phyloP scores from a whole-genome alignment of 371 early-diverging fungal genomes.

The Apophysomyces variabilis region DNA sequence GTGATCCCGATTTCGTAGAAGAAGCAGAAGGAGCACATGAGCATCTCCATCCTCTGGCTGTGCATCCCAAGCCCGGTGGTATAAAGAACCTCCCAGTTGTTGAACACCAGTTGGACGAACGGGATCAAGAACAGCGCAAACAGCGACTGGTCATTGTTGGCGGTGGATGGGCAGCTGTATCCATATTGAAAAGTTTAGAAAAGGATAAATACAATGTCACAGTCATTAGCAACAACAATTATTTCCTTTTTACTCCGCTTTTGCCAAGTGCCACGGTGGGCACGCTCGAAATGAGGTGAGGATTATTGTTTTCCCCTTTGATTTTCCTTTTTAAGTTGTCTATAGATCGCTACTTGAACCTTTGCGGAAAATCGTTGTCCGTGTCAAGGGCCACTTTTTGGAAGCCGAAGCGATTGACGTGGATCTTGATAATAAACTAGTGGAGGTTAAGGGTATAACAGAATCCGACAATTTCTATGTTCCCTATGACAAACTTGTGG shows the following conservation, averaged over 20 bases:
- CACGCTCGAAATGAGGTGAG: constrained; percentile 75
- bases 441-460: constrained; percentile 50
- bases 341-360: constrained; percentile 75
- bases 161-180: constrained; percentile 78
- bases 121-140: constrained; percentile 37
- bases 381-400: constrained; percentile 53
- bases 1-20: constrained; percentile 31
- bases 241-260: constrained; percentile 89
- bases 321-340: neutral
- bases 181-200: constrained; percentile 65
- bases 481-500: constrained; percentile 80
- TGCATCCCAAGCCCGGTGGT: constrained; percentile 46
- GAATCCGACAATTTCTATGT: constrained; percentile 53
- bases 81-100: constrained; percentile 38
- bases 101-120: constrained; percentile 35
- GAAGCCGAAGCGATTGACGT: constrained; percentile 72
- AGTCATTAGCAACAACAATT: constrained; percentile 71
- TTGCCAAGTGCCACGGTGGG: constrained; percentile 82
- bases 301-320: neutral
- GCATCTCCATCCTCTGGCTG: constrained; percentile 33
- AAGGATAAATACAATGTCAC: constrained; percentile 76
- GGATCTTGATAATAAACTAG: constrained; percentile 66
- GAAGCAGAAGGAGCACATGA: constrained; percentile 29
- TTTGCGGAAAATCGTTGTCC: constrained; percentile 64
- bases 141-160: constrained; percentile 78